Base-by-base conservation (phyloP, 495 filamentous ascomycete genomes). In the Melanomma pulvis-pyrius region DNA sequence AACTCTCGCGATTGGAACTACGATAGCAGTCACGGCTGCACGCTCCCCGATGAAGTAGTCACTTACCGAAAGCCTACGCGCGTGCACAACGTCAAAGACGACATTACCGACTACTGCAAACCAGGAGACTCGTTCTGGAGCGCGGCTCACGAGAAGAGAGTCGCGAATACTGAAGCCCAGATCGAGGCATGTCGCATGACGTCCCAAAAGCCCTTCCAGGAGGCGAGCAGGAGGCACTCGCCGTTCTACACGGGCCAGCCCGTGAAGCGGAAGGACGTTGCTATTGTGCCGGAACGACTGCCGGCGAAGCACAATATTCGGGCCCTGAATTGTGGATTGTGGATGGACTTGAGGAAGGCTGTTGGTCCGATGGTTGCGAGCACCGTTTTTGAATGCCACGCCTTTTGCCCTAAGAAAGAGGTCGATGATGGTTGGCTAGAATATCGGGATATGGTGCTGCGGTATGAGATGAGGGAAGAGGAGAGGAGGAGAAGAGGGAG, bases 51-150 rank as follows among this genome's bases (percentile, higher is more conserved):
- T n/a, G n/a, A n/a, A n/a, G n/a, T n/a, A n/a, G n/a, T n/a, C n/a
- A n/a, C n/a, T n/a, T n/a, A n/a, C n/a, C n/a, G n/a, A n/a, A n/a
- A 13, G 32, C 32, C 32, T 6, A 6, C 47, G 24, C 47, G 6
- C 5, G 5, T 54, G 13, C 51, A 26, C 22, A 49, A 49, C n/a
- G 17, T n/a, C 8, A 8, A 49, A 49, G 46, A 49, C 46, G n/a
- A 49, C n/a, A 49, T 49, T 19, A 49, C 46, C 46, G 46, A 49
- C n/a, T 49, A 49, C n/a, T 8, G 46, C n/a, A 24, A n/a, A 24
- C 5, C 9, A 41, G 36, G 36, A 8, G 36, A 9, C 36, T 9
- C 6, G 15, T n/a, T n/a, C 15, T 49, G 46, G 46, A 19, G 6
- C 5, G n/a, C 8, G 7, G 15, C 22, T 24, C 17, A 7, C 15